These are phyloP conservation scores for Eutrema japonicum DNA, from an alignment of 345 rosid species.

Conservation along the genomic window DNA sequence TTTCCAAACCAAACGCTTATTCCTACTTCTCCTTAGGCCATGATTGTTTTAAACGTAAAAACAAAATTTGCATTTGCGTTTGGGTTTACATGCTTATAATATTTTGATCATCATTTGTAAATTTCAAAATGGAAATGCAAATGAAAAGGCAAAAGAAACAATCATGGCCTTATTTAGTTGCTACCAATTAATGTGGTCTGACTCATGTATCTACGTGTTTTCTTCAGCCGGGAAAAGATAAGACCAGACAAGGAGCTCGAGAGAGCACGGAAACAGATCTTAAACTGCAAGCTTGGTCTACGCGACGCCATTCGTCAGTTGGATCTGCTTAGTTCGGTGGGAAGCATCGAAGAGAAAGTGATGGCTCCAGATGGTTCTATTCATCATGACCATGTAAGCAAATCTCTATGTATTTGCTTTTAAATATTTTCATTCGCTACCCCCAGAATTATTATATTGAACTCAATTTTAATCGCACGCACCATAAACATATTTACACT, in stretches of 20 bases:
- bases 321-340: constrained; percentile 80
- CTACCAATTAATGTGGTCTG: constrained; percentile 24
- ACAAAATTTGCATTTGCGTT: constrained; percentile 16
- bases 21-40: constrained; percentile 11
- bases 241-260: constrained; percentile 87
- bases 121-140: constrained; percentile 1
- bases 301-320: constrained; percentile 85
- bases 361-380: constrained; percentile 97
- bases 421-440: background rate
- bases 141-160: constrained; percentile 20
- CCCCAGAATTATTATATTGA: background rate
- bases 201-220: constrained; percentile 8
- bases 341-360: constrained; percentile 78
- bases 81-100: background rate
- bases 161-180: background rate
- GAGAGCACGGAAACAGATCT: constrained; percentile 82
- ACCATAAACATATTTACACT: background rate
- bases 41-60: background rate
- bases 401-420: background rate
- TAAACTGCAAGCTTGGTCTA: constrained; percentile 90
- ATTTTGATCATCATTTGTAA: background rate
- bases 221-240: constrained; percentile 88
- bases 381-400: constrained; percentile 86
- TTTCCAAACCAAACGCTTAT: constrained; percentile 9
- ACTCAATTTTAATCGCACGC: background rate